Base-by-base conservation (phyloP, 2,329 filamentous ascomycete genomes). In the Trichoderma arundinaceum region DNA sequence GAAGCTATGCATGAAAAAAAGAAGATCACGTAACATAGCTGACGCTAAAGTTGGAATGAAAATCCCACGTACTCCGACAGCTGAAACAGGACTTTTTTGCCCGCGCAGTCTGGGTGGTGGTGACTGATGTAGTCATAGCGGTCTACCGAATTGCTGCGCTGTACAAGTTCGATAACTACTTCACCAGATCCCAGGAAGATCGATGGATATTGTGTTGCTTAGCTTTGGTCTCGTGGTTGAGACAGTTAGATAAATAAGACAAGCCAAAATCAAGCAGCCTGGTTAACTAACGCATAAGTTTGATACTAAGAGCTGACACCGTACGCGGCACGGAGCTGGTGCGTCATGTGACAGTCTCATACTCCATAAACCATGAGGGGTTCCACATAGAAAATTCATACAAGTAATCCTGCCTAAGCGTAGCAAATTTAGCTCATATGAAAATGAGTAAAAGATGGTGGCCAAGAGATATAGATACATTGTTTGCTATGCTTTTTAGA, bases 41-140 rank as follows among this genome's bases (percentile, higher is more conserved):
- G 49, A 22, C 60, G 17, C 48, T 52, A 46, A 13, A 38, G 59
- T n/a, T 46, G 19, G 17, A 17, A 35, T 46, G 60, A 46, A 60
- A 43, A 54, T 63, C 17, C 44, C 49, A 63, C 59, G n/a, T 54
- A 63, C 60, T 54, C 13, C 60, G 60, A 63, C 60, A 63, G 17
- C 60, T 63, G 17, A 44, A 38, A 32, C 60, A 63, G 28, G 60
- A 63, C 17, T 63, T 63, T 46, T 53, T 54, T 7, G 28, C 32
- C 32, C 41, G 28, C 1, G 49, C 28, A 17, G 60, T 35, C 19
- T 19, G 28, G 9, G 3, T 35, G 17, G 28, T 54, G 49, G 17
- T 63, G 32, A 9, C 41, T 54, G n/a, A 15, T 17, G 60, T 43
- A 28, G 60, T n/a, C 60, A 63, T 63, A 7, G 5, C 39, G 39